Percentiles rank a stretch among this genome's conserved stretches.
Evolutionary conservation across 1,284 basidiomycete genomes (phyloP).

Genomic region (Leucoagaricus sp.): DNA sequence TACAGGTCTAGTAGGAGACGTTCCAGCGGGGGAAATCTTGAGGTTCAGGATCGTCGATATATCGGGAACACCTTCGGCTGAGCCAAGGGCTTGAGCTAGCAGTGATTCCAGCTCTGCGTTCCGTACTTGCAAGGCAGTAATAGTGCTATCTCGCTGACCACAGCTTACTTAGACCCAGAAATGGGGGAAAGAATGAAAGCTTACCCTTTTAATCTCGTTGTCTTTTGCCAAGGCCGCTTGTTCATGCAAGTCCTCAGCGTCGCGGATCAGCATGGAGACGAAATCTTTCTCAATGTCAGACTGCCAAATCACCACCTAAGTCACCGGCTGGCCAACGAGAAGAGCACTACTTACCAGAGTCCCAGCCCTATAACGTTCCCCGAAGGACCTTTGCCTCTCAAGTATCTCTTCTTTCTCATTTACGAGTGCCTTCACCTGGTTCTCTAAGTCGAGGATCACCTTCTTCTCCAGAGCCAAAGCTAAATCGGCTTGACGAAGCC

Average conservation of each 20-base stretch:
- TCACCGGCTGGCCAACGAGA: constrained; percentile 2
- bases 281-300: constrained; percentile 49
- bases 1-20: too few relatives aligned
- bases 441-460: neutral
- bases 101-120: constrained; percentile 14
- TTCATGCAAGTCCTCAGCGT: constrained; percentile 46
- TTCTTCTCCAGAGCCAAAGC: neutral
- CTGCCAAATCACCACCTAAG: constrained; percentile 34
- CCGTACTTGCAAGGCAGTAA: constrained; percentile 34
- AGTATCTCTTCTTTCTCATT: constrained; percentile 13
- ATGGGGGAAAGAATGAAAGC: constrained; percentile 18
- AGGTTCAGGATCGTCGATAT: constrained; percentile 5
- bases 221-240: constrained; percentile 49
- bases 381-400: constrained; percentile 9
- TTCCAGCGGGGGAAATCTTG: neutral
- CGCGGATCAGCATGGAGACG: constrained; percentile 41
- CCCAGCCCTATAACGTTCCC: constrained; percentile 11
- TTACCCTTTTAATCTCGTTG: constrained; percentile 52
- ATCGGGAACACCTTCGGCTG: neutral
- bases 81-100: constrained; percentile 7
- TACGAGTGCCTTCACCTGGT: constrained; percentile 3
- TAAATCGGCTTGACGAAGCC: neutral
- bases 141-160: constrained; percentile 44
- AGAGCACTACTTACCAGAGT: constrained; percentile 38
- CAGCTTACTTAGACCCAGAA: neutral